A percentile compares a stretch with the other conserved stretches of the same genome.
Conservation (phyloP, 78 protist genomes). For the Neovahlkampfia damariscottae region DNA sequence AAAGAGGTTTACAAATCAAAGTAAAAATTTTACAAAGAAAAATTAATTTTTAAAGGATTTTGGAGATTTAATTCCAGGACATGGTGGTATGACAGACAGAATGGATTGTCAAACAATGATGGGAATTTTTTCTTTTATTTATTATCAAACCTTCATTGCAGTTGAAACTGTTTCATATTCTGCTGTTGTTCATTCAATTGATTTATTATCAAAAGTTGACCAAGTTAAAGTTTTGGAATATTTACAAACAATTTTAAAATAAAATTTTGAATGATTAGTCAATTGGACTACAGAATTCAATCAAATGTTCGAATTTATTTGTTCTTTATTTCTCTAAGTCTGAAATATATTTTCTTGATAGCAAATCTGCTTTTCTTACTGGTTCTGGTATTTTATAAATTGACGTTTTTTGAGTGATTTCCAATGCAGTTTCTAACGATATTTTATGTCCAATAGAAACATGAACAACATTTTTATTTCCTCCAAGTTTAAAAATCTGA, state of each 20-base stretch:
- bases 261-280: too few species aligned
- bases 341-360: constrained; percentile 50
- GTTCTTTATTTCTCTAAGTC: too few species aligned
- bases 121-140: constrained; percentile 63
- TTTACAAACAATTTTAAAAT: too few species aligned
- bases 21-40: neutral
- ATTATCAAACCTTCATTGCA: constrained; percentile 26
- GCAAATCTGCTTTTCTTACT: constrained; percentile 43
- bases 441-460: constrained; percentile 62
- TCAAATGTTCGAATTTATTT: too few species aligned
- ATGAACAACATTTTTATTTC: constrained; percentile 33
- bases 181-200: too few species aligned
- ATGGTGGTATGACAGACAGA: constrained; percentile 91
- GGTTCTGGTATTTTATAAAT: constrained; percentile 51
- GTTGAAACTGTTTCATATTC: neutral
- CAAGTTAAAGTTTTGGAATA: too few species aligned
- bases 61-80: constrained; percentile 84
- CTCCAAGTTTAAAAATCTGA: too few species aligned
- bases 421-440: constrained; percentile 28
- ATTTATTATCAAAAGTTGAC: too few species aligned
- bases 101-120: constrained; percentile 82
- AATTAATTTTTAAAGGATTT: constrained; percentile 60
- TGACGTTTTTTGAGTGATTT: neutral
- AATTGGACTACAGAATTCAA: too few species aligned
- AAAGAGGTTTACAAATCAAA: constrained; percentile 85